Percentiles rank a stretch among this genome's conserved stretches.
These are phyloP conservation scores for Ustilago sp. DNA, from an alignment of 1,284 basidiomycete genomes.

Conservation along the genomic window DNA sequence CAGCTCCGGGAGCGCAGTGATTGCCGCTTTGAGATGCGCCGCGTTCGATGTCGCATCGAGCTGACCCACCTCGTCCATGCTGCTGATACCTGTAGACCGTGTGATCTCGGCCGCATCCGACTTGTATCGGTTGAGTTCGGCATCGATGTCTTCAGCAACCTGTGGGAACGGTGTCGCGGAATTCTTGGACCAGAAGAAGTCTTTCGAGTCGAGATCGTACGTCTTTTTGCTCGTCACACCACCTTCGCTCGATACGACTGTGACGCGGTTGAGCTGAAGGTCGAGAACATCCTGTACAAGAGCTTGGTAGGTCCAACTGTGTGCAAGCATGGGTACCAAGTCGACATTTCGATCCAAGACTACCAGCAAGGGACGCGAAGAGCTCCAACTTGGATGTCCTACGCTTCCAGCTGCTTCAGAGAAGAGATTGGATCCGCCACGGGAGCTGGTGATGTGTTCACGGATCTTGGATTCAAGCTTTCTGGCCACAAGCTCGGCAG, in stretches of 20 bases:
- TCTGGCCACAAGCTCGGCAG: constrained; percentile 97
- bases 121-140: constrained; percentile 92
- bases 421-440: constrained; percentile 67
- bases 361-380: constrained; percentile 75
- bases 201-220: constrained; percentile 96
- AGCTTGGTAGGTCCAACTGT: constrained; percentile 99
- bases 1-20: constrained; percentile 96
- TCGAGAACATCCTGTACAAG: constrained; percentile 97
- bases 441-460: constrained; percentile 85
- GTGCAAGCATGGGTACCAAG: constrained; percentile 91
- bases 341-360: constrained; percentile 96
- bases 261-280: constrained; percentile 95
- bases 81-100: constrained; percentile 92
- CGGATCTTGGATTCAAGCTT: constrained; percentile 92
- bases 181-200: constrained; percentile 99
- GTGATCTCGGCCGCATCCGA: constrained; percentile 97
- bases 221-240: constrained; percentile 53
- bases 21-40: constrained; percentile 93
- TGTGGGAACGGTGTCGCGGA: constrained; percentile 96
- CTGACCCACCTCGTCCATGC: constrained; percentile 85
- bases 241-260: constrained; percentile 73
- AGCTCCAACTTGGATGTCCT: constrained; percentile 36
- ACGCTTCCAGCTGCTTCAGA: constrained; percentile 51
- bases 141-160: constrained; percentile 96
- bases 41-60: constrained; percentile 89